These are phyloP conservation scores for Blastomyces gilchristii DNA, from an alignment of 2,329 filamentous ascomycete species.

Conservation along the genomic window DNA sequence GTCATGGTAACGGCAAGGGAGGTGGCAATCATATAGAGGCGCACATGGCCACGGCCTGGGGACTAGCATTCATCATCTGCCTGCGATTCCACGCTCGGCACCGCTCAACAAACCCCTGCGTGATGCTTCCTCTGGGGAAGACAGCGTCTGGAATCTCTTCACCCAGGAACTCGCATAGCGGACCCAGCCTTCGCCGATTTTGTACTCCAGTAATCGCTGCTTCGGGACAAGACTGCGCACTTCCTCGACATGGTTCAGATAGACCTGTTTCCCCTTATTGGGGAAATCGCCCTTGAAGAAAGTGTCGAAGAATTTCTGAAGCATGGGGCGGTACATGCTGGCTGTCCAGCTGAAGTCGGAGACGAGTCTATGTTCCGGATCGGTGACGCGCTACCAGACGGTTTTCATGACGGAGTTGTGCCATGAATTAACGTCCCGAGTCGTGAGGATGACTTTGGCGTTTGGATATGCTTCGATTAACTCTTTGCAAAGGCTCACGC, in stretches of 20 bases:
- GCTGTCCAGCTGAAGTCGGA: slow-evolving; percentile 54
- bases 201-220: slow-evolving; percentile 45
- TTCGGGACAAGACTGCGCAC: slow-evolving; percentile 40
- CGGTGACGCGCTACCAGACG: slow-evolving; percentile 56
- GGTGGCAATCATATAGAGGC: slow-evolving; percentile 37
- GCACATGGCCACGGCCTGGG: slow-evolving; percentile 43
- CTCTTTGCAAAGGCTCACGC: slow-evolving; percentile 58
- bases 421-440: slow-evolving; percentile 57
- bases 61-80: slow-evolving; percentile 46
- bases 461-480: slow-evolving; percentile 62
- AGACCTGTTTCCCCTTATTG: slow-evolving; percentile 54
- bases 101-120: slow-evolving; percentile 46
- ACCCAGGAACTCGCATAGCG: slow-evolving; percentile 46
- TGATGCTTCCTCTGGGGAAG: slow-evolving; percentile 45
- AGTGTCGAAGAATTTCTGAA: slow-evolving; percentile 57
- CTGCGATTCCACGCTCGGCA: slow-evolving; percentile 44
- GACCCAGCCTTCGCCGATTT: slow-evolving; percentile 45
- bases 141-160: slow-evolving; percentile 41
- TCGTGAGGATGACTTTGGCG: slow-evolving; percentile 60
- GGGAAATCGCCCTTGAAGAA: slow-evolving; percentile 61
- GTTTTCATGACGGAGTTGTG: slow-evolving; percentile 54
- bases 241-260: slow-evolving; percentile 46
- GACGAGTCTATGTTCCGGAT: slow-evolving; percentile 49
- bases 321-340: slow-evolving; percentile 59
- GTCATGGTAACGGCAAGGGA: slow-evolving; percentile 33